Evolutionary conservation across 148 eudicot species (phyloP), one percentile per base, ranked within the genome.

Genomic region (Pouteria glomerata): DNA sequence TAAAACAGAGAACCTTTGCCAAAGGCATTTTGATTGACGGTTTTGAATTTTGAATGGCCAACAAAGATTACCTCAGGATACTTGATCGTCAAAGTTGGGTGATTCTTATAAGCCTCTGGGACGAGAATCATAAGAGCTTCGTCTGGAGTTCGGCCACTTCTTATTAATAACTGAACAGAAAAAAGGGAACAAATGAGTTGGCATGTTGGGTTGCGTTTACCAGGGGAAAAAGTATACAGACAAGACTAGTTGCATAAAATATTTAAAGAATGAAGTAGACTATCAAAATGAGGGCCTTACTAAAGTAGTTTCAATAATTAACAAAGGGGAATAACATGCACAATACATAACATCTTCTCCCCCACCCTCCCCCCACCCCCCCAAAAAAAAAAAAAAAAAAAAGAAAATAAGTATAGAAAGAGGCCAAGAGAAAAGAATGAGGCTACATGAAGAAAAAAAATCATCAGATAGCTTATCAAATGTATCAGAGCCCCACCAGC

Each of bases 61-160:
- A 59, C n/a, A 51, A n/a, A 65, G 68, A 62, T 61, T 82, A 95
- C 99, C 99, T 95, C 99, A 35, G 99, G 97, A 79, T 92, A 95
- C 83, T 90, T 92, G 60, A 95, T 90, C 60, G 71, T 8, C 77
- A 95, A 79, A 21, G 99, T 95, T 35, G 99, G 99, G 79, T 95
- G 99, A 68, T 95, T 89, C 78, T 95, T 86, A 78, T 95, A 95
- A 26, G 97, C 99, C 88, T 95, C 99, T 56, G 99, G 99, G 39
- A 95, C 99, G 57, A 95, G 94, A 84, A 92, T 85, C 99, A 95
- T 95, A 57, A 95, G 74, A 70, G 97, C 90, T 85, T 95, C 99
- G 83, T 92, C 90, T 23, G 99, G 84, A 55, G 81, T 56, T 55
- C 99, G 99, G 19, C 99, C 99, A 90, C 99, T 88, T 85, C 96